Evolutionary conservation across 352 stramenopile genomes (phyloP).

Genomic region (Pythium utonaiense): DNA sequence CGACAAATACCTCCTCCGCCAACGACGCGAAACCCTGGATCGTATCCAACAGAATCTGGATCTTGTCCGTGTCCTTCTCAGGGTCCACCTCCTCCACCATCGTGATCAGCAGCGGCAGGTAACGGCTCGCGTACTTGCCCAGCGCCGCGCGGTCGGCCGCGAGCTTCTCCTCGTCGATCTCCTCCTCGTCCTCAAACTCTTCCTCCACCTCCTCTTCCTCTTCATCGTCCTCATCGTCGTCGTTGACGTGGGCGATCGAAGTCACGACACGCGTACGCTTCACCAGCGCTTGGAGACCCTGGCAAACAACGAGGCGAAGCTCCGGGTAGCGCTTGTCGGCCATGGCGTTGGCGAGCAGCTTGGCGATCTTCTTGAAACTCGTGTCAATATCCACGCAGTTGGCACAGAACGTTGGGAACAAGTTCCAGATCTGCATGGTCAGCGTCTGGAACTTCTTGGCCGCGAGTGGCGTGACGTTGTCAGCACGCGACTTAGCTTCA

Average conservation of each 20-base stretch:
- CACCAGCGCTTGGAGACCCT: slow-evolving; percentile 77
- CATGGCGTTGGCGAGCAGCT: slow-evolving; percentile 85
- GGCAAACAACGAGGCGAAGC: slow-evolving; percentile 78
- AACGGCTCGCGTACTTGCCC: slow-evolving; percentile 77
- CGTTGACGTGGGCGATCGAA: slow-evolving; percentile 32
- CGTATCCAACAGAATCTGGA: slow-evolving; percentile 73
- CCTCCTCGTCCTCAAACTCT: slow-evolving; percentile 41
- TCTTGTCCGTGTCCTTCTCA: slow-evolving; percentile 70
- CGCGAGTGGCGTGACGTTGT: slow-evolving; percentile 59
- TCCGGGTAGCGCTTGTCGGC: slow-evolving; percentile 83
- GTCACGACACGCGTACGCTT: slow-evolving; percentile 59
- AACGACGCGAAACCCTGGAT: slow-evolving; percentile 80
- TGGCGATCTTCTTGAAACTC: slow-evolving; percentile 85
- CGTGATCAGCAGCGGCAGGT: slow-evolving; percentile 79
- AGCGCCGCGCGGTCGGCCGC: slow-evolving; percentile 69
- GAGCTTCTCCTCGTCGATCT: slow-evolving; percentile 77
- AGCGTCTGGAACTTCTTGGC: slow-evolving; percentile 76
- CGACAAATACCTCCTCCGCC: slow-evolving; percentile 58
- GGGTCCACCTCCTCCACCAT: slow-evolving; percentile 80
- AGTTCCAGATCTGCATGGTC: slow-evolving; percentile 75
- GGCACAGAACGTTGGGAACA: slow-evolving; percentile 80
- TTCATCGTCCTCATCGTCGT: slow-evolving; percentile 44
- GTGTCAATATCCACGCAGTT: slow-evolving; percentile 69
- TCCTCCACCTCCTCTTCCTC: slow-evolving; percentile 34
- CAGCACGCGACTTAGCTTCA: slow-evolving; percentile 58